phyloP scores from a whole-genome alignment of 176 grass and related monocot species.

The Musa schizocarpa region DNA sequence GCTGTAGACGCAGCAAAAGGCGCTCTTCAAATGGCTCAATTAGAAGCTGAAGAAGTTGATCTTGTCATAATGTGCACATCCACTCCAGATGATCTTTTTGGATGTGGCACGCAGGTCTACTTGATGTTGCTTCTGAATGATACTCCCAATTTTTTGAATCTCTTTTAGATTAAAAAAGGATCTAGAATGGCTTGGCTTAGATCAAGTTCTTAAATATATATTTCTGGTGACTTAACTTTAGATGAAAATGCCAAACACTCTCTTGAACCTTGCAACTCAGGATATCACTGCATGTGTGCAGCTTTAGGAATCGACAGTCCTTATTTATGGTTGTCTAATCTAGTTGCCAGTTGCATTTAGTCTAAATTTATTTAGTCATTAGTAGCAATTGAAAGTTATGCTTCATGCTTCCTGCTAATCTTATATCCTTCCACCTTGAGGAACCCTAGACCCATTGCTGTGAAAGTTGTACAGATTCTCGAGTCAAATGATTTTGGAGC shows the following conservation, averaged over 20 bases:
- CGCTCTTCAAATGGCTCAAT: conserved; percentile 89
- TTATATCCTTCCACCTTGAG: not conserved
- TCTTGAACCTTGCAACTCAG: not conserved
- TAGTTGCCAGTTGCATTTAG: not conserved
- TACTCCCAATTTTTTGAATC: not conserved
- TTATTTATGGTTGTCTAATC: not conserved
- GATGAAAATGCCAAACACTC: not conserved
- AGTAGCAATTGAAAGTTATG: not conserved
- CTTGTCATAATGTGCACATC: conserved; percentile 79
- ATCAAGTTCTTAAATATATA: not conserved
- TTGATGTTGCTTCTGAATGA: not conserved
- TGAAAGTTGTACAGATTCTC: not conserved
- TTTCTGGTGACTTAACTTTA: not conserved
- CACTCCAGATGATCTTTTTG: conserved; percentile 91
- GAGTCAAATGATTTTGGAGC: not conserved
- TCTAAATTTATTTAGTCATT: not conserved
- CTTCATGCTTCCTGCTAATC: not conserved
- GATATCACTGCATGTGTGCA: not conserved
- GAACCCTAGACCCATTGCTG: not conserved
- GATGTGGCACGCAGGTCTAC: conserved; percentile 51
- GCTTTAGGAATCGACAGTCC: not conserved
- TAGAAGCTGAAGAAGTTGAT: conserved; percentile 71
- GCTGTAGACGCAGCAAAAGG: conserved; percentile 63
- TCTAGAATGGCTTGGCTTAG: not conserved
- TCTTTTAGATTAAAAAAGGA: not conserved